Percentiles rank a stretch among this genome's conserved stretches.
These are phyloP conservation scores for Rutstroemia sp. DNA, from an alignment of 2,329 filamentous ascomycete species.

Conservation along the genomic window DNA sequence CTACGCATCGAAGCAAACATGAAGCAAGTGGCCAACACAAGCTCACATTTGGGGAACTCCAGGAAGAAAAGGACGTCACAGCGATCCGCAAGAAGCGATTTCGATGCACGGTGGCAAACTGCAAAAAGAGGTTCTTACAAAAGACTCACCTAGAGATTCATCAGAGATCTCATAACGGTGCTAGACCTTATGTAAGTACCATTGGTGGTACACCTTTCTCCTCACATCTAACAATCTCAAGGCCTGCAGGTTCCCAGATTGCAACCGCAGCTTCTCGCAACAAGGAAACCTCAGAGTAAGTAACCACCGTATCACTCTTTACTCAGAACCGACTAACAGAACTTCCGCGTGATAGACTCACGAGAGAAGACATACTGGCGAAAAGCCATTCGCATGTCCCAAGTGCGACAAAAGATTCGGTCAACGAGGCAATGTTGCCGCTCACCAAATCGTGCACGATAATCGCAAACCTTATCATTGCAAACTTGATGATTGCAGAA, in stretches of 20 bases:
- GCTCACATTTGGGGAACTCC: slow-evolving; percentile 18
- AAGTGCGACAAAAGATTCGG: slow-evolving; percentile 77
- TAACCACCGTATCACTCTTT: slow-evolving; percentile 12
- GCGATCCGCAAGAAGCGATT: slow-evolving; percentile 49
- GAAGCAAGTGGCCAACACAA: slow-evolving; percentile 14
- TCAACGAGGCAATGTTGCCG: slow-evolving; percentile 76
- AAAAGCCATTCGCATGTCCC: slow-evolving; percentile 75
- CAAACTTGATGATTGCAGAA: slow-evolving; percentile 74
- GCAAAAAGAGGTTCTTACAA: slow-evolving; percentile 77
- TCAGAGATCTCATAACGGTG: slow-evolving; percentile 77
- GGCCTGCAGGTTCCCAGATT: slow-evolving; percentile 40
- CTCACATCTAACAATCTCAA: neutral
- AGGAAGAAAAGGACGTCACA: slow-evolving; percentile 14
- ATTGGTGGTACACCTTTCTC: neutral
- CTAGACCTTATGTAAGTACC: slow-evolving; percentile 77
- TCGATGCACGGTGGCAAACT: slow-evolving; percentile 64
- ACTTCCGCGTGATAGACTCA: slow-evolving; percentile 54
- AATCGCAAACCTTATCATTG: slow-evolving; percentile 74
- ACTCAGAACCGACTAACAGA: slow-evolving; percentile 4
- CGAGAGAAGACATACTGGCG: slow-evolving; percentile 78
- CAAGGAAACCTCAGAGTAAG: slow-evolving; percentile 79
- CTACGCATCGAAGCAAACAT: slow-evolving; percentile 4
- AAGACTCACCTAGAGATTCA: slow-evolving; percentile 94
- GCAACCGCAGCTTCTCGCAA: slow-evolving; percentile 78
- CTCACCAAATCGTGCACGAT: slow-evolving; percentile 75